Percentiles rank a stretch among this genome's conserved stretches.
Evolutionary conservation across 2,329 filamentous ascomycete genomes (phyloP).

Genomic region (Thelonectria olida): DNA sequence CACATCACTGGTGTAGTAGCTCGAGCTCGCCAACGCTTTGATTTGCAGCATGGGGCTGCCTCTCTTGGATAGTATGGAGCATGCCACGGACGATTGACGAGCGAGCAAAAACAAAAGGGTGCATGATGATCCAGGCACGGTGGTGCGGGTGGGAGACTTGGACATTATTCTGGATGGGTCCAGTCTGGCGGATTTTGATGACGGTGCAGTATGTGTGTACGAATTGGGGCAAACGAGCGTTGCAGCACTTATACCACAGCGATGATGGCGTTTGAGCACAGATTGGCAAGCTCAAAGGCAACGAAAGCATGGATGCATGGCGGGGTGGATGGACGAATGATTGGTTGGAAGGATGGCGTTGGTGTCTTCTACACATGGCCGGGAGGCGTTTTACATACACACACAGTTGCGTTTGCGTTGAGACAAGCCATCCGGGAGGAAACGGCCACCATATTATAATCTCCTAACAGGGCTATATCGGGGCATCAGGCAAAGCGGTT

Average conservation of each 20-base stretch:
- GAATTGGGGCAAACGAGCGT: constrained; percentile 30
- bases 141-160: constrained; percentile 27
- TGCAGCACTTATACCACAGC: constrained; percentile 31
- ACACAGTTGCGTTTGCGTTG: constrained; percentile 40
- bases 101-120: constrained; percentile 16
- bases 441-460: constrained; percentile 35
- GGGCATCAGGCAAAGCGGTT: constrained; percentile 36
- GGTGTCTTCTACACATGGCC: constrained; percentile 41
- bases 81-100: constrained; percentile 19
- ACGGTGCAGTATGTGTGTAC: constrained; percentile 37
- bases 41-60: constrained; percentile 21
- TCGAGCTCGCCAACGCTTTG: constrained; percentile 13
- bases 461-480: constrained; percentile 34
- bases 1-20: not conserved
- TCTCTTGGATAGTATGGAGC: constrained; percentile 38
- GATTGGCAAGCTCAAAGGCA: constrained; percentile 30
- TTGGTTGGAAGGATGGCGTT: constrained; percentile 37
- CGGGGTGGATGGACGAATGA: constrained; percentile 23
- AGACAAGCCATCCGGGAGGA: constrained; percentile 35
- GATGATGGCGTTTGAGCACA: constrained; percentile 29
- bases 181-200: constrained; percentile 23
- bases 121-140: constrained; percentile 14
- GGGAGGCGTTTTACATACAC: constrained; percentile 41
- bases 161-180: constrained; percentile 39
- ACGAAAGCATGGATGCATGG: constrained; percentile 29